Conservation (phyloP, 208 protist genomes). For the Phytomonas francai region DNA sequence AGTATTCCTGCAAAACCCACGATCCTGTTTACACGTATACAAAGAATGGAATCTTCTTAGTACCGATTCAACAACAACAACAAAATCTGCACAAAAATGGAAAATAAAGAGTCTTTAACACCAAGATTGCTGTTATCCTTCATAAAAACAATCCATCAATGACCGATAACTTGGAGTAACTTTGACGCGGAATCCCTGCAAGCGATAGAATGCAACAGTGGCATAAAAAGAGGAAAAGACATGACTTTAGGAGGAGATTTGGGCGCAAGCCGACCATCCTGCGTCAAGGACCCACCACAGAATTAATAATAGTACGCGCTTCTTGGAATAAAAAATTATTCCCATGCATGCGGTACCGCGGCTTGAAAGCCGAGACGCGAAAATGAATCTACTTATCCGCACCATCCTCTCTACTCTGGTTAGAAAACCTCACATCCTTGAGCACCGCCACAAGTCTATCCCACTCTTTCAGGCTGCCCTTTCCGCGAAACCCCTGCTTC, state of each 20-base stretch:
- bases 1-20: too few species aligned
- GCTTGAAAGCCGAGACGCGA: neutral
- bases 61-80: neutral
- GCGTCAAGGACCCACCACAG: neutral
- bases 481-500: conserved; percentile 68
- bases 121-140: neutral
- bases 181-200: neutral
- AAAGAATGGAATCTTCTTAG: neutral
- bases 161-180: neutral
- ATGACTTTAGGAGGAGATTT: neutral
- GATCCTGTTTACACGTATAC: neutral
- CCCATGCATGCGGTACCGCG: neutral
- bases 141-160: neutral
- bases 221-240: neutral
- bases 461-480: conserved; percentile 61
- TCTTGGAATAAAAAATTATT: neutral
- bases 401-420: neutral
- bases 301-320: neutral
- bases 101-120: neutral
- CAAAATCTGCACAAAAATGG: neutral
- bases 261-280: neutral
- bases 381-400: neutral
- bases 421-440: neutral
- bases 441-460: conserved; percentile 32
- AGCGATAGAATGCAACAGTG: neutral